phyloP scores from a whole-genome alignment of 179 eudicot species.

The Drosera spatulata region DNA sequence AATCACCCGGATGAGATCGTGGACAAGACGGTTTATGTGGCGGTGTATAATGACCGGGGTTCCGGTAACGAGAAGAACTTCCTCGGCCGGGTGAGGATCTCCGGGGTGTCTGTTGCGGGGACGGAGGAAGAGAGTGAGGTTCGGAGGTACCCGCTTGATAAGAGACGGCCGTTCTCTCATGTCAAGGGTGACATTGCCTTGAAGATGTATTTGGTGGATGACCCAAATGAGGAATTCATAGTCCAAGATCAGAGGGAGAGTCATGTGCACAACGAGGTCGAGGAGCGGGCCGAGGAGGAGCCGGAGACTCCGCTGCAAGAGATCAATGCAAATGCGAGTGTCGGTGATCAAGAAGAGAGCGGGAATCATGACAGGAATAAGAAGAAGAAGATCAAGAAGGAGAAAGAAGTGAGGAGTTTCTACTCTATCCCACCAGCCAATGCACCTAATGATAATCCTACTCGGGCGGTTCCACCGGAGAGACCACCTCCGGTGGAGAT shows the following conservation, averaged over 20 bases:
- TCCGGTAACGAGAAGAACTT: constrained; percentile 49
- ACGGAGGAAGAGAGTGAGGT: constrained; percentile 36
- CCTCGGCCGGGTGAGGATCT: constrained; percentile 62
- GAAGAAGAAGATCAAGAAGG: constrained; percentile 28
- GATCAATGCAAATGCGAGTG: constrained; percentile 3
- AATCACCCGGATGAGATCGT: constrained; percentile 36
- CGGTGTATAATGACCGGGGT: constrained; percentile 71
- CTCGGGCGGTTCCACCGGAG: constrained; percentile 10
- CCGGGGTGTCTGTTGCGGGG: constrained; percentile 35
- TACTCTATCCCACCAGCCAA: constrained; percentile 33
- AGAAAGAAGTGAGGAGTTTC: constrained; percentile 54
- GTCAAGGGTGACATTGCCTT: constrained; percentile 80
- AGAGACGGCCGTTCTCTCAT: constrained; percentile 80
- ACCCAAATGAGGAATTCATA: constrained; percentile 7
- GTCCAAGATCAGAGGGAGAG: too few relatives aligned
- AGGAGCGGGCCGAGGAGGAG: constrained; percentile 21
- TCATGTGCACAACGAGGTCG: neutral
- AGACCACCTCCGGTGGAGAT: constrained; percentile 17
- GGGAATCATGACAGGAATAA: constrained; percentile 1
- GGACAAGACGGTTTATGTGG: constrained; percentile 40
- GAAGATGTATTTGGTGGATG: constrained; percentile 52
- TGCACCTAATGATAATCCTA: constrained; percentile 6
- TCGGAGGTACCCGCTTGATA: constrained; percentile 74
- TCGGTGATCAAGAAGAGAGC: constrained; percentile 10
- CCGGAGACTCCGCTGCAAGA: constrained; percentile 13